Evolutionary conservation across 345 rosid species (phyloP), one percentile per base, ranked within the genome.

Genomic region (Euphorbia pulcherrima): DNA sequence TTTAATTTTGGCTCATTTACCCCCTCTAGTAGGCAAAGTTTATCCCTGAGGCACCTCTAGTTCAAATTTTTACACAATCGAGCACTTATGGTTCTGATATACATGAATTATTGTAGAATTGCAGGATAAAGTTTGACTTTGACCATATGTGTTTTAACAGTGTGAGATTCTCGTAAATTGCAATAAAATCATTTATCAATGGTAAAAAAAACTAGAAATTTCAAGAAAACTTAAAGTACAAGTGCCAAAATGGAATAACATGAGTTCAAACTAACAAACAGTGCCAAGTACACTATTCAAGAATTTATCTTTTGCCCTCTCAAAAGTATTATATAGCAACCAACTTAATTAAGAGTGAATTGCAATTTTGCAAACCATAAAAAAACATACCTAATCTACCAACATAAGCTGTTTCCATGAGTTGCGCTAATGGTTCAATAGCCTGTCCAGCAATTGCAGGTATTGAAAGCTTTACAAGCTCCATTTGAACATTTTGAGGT

Each of bases 371-470:
- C 1, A 39, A 61, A 20, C 48, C 18, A 11, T 24, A 33, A 58
- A 20, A 46, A 39, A 30, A 54, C 65, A 21, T 21, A 93, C 97
- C 96, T 47, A 89, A 77, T 83, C 95, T 84, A 46, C 98, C 98
- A 47, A 94, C 88, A 82, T 85, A 94, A 37, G 96, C 96, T 29
- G 96, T 94, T 81, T 94, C 97, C 96, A 94, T 87, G 62, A 90
- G 86, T 68, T 76, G 90, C 35, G 96, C 81, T 58, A 94, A 67
- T 60, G 99, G 99, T 51, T 94, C 97, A 8, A 94, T 84, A n/a
- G 92, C 99, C 74, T 90, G 96, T 61, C 97, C 97, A 67, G 84
- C 91, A 70, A 90, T 71, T 44, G 97, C 99, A 20, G 99, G 99
- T 76, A 86, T 77, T 59, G 97, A 83, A 75, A 90, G 97, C 88